Base-by-base conservation (phyloP, 1,284 basidiomycete genomes). In the Austroboletus niveus region DNA sequence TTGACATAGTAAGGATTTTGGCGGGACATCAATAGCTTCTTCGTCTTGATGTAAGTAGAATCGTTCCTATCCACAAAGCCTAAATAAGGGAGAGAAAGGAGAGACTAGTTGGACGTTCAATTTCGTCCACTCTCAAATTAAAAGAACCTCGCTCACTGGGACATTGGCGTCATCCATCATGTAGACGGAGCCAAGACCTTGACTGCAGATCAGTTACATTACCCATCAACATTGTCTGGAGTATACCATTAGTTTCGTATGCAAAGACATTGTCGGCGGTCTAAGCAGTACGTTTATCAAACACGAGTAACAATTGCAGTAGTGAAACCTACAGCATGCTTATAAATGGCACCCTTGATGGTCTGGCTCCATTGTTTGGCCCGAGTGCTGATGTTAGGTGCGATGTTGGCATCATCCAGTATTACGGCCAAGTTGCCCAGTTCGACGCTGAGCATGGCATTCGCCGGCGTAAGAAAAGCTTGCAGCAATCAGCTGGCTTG, bases 121-220 rank as follows among this genome's bases (percentile, higher is more conserved):
- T 32, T 30, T 31, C n/a, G 31, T 36, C 34, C 54, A 48, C 7
- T 29, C 20, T 49, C 15, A 32, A 47, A 47, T 42, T 17, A 38
- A 14, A 39, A 31, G 24, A 32, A 14, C 48, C 8, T 45, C 6
- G 67, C 82, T 59, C 63, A 87, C 87, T 17, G 88, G 88, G 48
- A 91, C 87, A 57, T 90, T 90, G 2, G 87, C 87, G 57, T 89
- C 88, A 56, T 89, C 88, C 85, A 89, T 90, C 22, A 88, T 77
- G 68, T 88, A 89, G 53, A 80, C 71, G 11, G 81, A 79, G 35
- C 87, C 85, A 50, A 85, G 77, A 4, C 84, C 80, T 81, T 52
- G 12, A 27, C 49, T 42, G 35, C 14, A 22, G 20, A 49, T 44
- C 54, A 52, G 36, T 40, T 20, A 42, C 32, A 8, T 20, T 34